phyloP scores from a whole-genome alignment of 1,284 basidiomycete genomes.

The Leccinum solheimii region DNA sequence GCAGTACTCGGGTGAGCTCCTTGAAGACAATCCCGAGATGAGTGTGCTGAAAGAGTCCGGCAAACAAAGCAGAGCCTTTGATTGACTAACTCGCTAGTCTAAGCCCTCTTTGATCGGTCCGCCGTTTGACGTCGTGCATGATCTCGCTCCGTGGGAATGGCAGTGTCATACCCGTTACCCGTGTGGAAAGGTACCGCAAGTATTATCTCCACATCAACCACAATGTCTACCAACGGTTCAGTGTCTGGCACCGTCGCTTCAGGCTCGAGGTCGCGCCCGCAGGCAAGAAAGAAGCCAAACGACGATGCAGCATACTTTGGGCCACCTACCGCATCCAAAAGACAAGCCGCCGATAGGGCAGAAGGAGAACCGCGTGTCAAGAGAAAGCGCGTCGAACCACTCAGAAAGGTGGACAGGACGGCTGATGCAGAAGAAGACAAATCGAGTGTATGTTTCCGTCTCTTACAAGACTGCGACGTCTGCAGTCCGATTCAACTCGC shows the following conservation, averaged over 20 bases:
- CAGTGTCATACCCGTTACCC: neutral
- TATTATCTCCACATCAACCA: conserved; percentile 2
- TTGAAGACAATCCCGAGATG: conserved; percentile 12
- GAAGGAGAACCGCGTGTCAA: conserved; percentile 70
- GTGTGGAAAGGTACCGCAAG: conserved; percentile 3
- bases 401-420: conserved; percentile 29
- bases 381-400: conserved; percentile 60
- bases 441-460: conserved; percentile 38
- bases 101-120: conserved; percentile 1
- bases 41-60: neutral
- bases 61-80: conserved; percentile 3
- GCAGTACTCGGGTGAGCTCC: conserved; percentile 27
- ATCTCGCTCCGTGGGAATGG: conserved; percentile 27
- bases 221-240: conserved; percentile 41
- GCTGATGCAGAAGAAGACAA: conserved; percentile 38
- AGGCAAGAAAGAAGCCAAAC: conserved; percentile 57
- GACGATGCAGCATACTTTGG: conserved; percentile 67
- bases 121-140: neutral
- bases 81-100: neutral
- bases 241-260: conserved; percentile 35
- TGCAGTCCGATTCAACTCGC: neutral
- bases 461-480: neutral
- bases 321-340: conserved; percentile 50
- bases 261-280: conserved; percentile 55
- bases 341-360: conserved; percentile 57